Evolutionary conservation across 768 basidiomycete species (phyloP).

Genomic region (Russula dissimulans): DNA sequence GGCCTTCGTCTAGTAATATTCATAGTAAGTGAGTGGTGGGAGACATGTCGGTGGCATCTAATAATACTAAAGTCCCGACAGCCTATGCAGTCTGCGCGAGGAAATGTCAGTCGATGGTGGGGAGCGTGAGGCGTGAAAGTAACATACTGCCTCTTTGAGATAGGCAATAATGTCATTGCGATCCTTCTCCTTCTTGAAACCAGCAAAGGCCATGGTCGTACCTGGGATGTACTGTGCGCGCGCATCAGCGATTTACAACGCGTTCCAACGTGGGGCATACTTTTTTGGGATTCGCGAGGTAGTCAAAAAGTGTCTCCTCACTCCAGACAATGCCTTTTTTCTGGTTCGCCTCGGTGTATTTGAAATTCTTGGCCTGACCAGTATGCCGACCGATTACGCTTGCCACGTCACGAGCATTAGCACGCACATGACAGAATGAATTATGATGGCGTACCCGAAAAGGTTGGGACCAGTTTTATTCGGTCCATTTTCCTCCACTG

Average conservation of each 20-base stretch:
- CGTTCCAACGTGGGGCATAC: conserved; percentile 32
- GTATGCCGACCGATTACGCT: conserved; percentile 81
- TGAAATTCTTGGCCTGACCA: conserved; percentile 77
- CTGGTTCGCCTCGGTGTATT: conserved; percentile 90
- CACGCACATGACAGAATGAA: background rate
- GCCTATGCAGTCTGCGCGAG: conserved; percentile 23
- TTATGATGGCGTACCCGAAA: conserved; percentile 55
- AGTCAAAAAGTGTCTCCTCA: conserved; percentile 87
- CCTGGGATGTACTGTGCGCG: conserved; percentile 75
- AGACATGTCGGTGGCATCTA: too few species aligned
- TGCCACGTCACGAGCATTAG: conserved; percentile 9
- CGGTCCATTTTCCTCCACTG: conserved; percentile 62
- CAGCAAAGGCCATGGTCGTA: conserved; percentile 98
- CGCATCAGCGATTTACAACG: background rate
- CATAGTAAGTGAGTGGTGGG: too few species aligned
- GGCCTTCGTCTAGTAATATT: too few species aligned
- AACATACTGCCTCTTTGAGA: conserved; percentile 64
- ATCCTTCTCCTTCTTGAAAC: conserved; percentile 98
- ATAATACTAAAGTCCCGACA: too few species aligned
- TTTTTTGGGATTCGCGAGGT: conserved; percentile 97
- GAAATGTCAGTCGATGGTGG: background rate
- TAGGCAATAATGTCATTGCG: conserved; percentile 87
- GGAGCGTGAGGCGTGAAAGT: background rate
- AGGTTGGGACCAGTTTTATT: conserved; percentile 95
- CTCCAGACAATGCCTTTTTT: conserved; percentile 89